A percentile compares a stretch with the other conserved stretches of the same genome.
These are phyloP conservation scores for Guadua angustifolia DNA, from an alignment of 176 grass and related monocot genomes.

Conservation along the genomic window DNA sequence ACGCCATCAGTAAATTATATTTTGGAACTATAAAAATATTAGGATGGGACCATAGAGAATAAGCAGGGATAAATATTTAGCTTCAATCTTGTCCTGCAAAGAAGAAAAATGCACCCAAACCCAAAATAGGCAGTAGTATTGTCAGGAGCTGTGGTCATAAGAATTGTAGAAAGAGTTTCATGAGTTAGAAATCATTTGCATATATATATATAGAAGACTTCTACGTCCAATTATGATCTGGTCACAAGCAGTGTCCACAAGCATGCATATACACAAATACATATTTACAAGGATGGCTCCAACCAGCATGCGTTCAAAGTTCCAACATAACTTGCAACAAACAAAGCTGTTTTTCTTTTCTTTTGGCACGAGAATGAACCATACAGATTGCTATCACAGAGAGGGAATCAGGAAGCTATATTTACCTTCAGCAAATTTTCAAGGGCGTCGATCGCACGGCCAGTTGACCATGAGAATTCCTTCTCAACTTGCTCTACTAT, in stretches of 20 bases:
- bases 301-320: background rate
- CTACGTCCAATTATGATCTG: background rate
- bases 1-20: no score
- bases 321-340: conserved; percentile 2
- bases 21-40: no score
- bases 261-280: background rate
- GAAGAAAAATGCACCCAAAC: no score
- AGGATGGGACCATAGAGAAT: no score
- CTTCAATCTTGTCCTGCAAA: no score
- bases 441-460: conserved; percentile 77
- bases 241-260: background rate
- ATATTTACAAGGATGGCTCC: conserved; percentile 6
- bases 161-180: background rate
- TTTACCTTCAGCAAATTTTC: conserved; percentile 92
- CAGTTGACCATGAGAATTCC: conserved; percentile 78
- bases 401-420: background rate
- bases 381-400: background rate
- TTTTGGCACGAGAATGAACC: background rate
- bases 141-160: no score
- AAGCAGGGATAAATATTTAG: no score
- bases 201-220: background rate
- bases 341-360: background rate
- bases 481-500: conserved; percentile 75
- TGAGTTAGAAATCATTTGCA: background rate
- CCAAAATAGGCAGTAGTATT: no score